These are phyloP conservation scores for Senna siamea DNA, from an alignment of 306 rosid genomes.

Conservation along the genomic window DNA sequence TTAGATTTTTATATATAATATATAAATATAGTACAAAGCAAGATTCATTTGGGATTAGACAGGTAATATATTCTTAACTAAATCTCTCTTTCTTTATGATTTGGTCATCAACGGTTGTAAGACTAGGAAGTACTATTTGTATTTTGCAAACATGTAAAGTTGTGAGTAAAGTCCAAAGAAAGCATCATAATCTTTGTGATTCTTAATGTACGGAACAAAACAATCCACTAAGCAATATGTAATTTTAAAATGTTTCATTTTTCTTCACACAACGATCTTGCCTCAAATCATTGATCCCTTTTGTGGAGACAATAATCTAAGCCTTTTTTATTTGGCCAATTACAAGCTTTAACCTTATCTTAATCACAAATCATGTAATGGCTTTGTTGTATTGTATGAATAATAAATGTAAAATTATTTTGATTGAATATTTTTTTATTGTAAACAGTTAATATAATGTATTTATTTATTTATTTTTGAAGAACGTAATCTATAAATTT, in stretches of 20 bases:
- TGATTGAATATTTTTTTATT: too few species aligned
- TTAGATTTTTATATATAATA: constrained; percentile 20
- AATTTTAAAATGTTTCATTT: constrained; percentile 35
- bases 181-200: constrained; percentile 50
- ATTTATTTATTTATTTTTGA: too few species aligned
- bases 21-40: constrained; percentile 34
- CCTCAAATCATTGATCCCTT: neutral
- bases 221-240: constrained; percentile 16
- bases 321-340: neutral
- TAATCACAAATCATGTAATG: too few species aligned
- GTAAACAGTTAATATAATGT: too few species aligned
- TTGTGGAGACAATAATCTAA: neutral
- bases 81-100: constrained; percentile 6
- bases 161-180: constrained; percentile 35
- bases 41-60: constrained; percentile 59
- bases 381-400: too few species aligned
- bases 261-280: neutral
- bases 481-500: too few species aligned
- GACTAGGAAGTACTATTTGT: neutral
- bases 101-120: constrained; percentile 32
- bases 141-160: constrained; percentile 14
- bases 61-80: constrained; percentile 43
- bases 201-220: constrained; percentile 62
- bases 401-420: too few species aligned
- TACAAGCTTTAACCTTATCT: neutral